Evolutionary conservation across 2,329 filamentous ascomycete species (phyloP), one percentile per base, ranked within the genome.

Genomic region (Scedosporium apiospermum): DNA sequence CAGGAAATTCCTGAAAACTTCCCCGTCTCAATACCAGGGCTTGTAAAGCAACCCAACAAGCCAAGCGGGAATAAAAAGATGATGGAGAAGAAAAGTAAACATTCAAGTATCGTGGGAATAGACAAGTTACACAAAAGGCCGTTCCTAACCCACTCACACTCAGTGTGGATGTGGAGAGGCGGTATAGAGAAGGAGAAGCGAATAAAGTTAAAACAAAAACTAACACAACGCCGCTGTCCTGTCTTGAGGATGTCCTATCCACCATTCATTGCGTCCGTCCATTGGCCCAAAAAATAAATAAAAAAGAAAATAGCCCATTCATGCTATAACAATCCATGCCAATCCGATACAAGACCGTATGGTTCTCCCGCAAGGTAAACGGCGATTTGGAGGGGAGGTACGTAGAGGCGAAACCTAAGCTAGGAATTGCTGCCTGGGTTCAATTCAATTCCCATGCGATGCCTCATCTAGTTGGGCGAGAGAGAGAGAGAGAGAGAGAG

Each of bases 31-130:
- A 60, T 3, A 38, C 16, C 16, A 10, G 16, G 16, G n/a, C 21
- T 6, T n/a, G 57, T 27, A 23, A 18, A 41, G 57, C 34, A 23
- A 12, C 49, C 55, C 7, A 30, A 63, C 62, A 65, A 51, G 44
- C 49, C 63, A 58, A 61, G 62, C 44, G 38, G 60, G 63, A 57
- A 61, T 4, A 53, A 59, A 51, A 23, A 65, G 44, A 64, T 34
- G 30, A 16, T 42, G 9, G 59, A 18, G 41, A 53, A 46, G 44
- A 41, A 14, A 62, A 26, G 57, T 6, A 55, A 62, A 46, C 16
- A 16, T 41, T 23, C 21, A 42, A 51, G 59, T 51, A 21, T 51
- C 10, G 46, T n/a, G 21, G 46, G 7, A n/a, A 51, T 18, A 51
- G 46, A 51, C n/a, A 51, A 51, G n/a, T 51, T 18, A 18, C 46